phyloP scores from a whole-genome alignment of 2,329 filamentous ascomycete species.

The Gaeumannomyces sp. region DNA sequence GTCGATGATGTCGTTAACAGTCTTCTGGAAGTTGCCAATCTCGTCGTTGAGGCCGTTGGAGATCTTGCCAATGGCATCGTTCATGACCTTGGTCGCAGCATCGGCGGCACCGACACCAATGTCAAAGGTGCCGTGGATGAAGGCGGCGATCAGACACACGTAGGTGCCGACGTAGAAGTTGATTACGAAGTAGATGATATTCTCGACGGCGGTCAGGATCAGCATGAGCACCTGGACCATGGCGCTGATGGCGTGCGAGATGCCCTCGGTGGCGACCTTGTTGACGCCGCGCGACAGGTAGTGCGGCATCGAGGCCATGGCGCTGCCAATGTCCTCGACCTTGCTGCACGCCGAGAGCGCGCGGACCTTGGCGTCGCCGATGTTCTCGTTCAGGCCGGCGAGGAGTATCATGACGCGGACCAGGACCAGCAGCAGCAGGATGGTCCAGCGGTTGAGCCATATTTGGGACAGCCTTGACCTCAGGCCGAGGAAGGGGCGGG shows the following conservation, averaged over 20 bases:
- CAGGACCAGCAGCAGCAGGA: constrained; percentile 80
- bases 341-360: constrained; percentile 84
- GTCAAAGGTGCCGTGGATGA: constrained; percentile 72
- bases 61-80: constrained; percentile 45
- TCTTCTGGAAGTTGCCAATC: constrained; percentile 30
- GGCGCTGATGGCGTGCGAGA: constrained; percentile 73
- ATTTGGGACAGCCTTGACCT: constrained; percentile 85
- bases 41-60: constrained; percentile 50
- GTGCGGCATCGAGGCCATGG: constrained; percentile 97
- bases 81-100: constrained; percentile 39
- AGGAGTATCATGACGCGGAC: constrained; percentile 74
- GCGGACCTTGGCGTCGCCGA: constrained; percentile 70
- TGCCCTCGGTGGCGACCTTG: constrained; percentile 69
- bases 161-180: constrained; percentile 88
- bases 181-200: constrained; percentile 86
- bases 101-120: constrained; percentile 45
- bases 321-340: constrained; percentile 87
- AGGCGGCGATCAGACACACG: constrained; percentile 79
- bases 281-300: constrained; percentile 90
- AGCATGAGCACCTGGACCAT: constrained; percentile 74
- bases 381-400: constrained; percentile 63
- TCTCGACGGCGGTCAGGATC: constrained; percentile 75
- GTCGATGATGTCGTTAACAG: constrained; percentile 4
- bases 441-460: constrained; percentile 97
- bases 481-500: constrained; percentile 80